Conservation (phyloP, 2,329 filamentous ascomycete genomes). For the Lithohypha guttulata region DNA sequence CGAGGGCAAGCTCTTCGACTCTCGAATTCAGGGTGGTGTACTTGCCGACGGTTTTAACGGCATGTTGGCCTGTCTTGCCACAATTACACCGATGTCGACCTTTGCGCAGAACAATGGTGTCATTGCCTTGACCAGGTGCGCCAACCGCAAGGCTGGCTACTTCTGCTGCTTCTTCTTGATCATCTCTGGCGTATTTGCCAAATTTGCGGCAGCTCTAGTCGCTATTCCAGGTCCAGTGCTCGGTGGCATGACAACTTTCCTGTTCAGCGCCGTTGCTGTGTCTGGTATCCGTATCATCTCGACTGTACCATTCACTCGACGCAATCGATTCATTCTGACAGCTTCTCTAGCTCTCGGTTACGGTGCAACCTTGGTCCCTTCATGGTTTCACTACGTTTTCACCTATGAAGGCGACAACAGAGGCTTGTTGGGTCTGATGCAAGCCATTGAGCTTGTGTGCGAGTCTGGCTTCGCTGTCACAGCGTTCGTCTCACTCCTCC, state of each 20-base stretch:
- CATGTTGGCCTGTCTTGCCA: conserved; percentile 51
- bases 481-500: conserved; percentile 58
- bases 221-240: conserved; percentile 47
- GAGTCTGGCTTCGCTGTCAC: conserved; percentile 53
- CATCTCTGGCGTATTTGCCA: conserved; percentile 59
- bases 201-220: conserved; percentile 58
- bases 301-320: conserved; percentile 51
- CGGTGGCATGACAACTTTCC: conserved; percentile 48
- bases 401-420: conserved; percentile 47
- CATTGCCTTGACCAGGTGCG: conserved; percentile 56
- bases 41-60: conserved; percentile 58
- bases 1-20: conserved; percentile 53
- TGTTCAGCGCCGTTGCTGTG: conserved; percentile 56
- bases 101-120: conserved; percentile 63
- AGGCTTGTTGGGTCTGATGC: conserved; percentile 49
- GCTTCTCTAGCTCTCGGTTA: conserved; percentile 52
- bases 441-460: conserved; percentile 54
- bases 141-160: conserved; percentile 58
- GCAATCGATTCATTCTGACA: conserved; percentile 57
- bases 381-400: conserved; percentile 37
- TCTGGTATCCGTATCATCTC: conserved; percentile 57
- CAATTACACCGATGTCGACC: conserved; percentile 57
- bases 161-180: conserved; percentile 55
- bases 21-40: conserved; percentile 58
- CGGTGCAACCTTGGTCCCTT: conserved; percentile 38